Percentiles rank a stretch among this genome's conserved stretches.
Evolutionary conservation across 768 basidiomycete genomes (phyloP).

Genomic region (Lactarius sp.): DNA sequence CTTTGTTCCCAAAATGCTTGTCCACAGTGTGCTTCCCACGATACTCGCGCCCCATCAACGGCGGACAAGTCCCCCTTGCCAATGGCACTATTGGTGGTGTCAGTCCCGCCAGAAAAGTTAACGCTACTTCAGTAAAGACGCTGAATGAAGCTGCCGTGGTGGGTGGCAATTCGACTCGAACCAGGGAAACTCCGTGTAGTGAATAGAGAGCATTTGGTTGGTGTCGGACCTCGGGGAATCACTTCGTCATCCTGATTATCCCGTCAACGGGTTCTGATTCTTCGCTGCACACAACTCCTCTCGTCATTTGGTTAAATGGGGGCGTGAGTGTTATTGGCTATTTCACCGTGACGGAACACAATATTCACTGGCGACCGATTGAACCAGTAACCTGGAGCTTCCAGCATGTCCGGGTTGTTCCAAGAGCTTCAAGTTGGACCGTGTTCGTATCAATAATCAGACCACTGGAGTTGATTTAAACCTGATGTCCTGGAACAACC

Average conservation of each 20-base stretch:
- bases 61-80: constrained; percentile 44
- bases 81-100: constrained; percentile 51
- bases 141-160: background rate
- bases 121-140: constrained; percentile 1
- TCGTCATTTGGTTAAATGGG: constrained; percentile 65
- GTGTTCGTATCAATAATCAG: constrained; percentile 60
- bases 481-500: constrained; percentile 55
- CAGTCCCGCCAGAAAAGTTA: too few relatives aligned
- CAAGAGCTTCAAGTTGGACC: constrained; percentile 79
- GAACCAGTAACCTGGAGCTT: constrained; percentile 34
- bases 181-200: constrained; percentile 51
- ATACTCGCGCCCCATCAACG: constrained; percentile 27
- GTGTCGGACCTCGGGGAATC: background rate
- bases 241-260: background rate
- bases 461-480: constrained; percentile 52
- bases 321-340: constrained; percentile 30
- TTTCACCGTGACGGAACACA: background rate
- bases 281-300: constrained; percentile 63
- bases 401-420: constrained; percentile 67
- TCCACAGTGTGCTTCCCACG: constrained; percentile 15
- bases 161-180: constrained; percentile 18
- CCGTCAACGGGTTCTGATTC: constrained; percentile 55
- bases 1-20: constrained; percentile 24
- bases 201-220: constrained; percentile 59
- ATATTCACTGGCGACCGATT: background rate